Conservation (phyloP, 1,284 basidiomycete species). For the Moniliella sp. region DNA sequence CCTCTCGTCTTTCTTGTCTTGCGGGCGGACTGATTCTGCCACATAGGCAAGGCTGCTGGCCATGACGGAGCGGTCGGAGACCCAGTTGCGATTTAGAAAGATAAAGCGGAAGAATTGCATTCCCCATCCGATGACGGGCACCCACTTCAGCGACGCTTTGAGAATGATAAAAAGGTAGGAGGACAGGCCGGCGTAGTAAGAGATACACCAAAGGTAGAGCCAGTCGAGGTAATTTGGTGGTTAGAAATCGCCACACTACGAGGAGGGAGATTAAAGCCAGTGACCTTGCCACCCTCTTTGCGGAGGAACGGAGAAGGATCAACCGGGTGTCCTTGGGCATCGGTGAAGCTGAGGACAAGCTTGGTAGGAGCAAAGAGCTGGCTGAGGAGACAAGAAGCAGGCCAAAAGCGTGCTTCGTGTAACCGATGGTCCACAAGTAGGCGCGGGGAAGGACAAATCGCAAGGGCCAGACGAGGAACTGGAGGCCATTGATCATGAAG, state of each 20-base stretch:
- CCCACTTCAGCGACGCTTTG: constrained; percentile 16
- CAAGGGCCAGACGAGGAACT: constrained; percentile 12
- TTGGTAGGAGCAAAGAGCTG: constrained; percentile 20
- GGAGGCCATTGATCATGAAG: too few species aligned
- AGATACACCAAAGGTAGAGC: constrained; percentile 24
- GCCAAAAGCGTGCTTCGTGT: background rate
- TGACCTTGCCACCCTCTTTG: constrained; percentile 7
- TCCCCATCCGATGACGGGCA: constrained; percentile 17
- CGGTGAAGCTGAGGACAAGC: constrained; percentile 13
- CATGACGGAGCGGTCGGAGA: constrained; percentile 10
- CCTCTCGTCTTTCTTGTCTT: too few species aligned
- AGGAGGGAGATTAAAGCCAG: constrained; percentile 7
- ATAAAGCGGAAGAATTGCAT: constrained; percentile 29
- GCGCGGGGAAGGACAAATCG: constrained; percentile 6
- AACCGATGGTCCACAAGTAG: background rate
- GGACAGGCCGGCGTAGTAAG: constrained; percentile 16
- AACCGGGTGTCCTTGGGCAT: constrained; percentile 9
- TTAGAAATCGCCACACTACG: constrained; percentile 17
- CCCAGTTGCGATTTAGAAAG: constrained; percentile 18
- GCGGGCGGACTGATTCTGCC: constrained; percentile 2
- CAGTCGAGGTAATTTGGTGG: constrained; percentile 19
- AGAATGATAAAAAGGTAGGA: constrained; percentile 18
- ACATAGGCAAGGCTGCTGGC: constrained; percentile 9
- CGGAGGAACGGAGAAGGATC: constrained; percentile 12
- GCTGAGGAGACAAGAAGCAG: background rate